A percentile compares a stretch with the other conserved stretches of the same genome.
Evolutionary conservation across 192 early-diverging fungal species (phyloP).

Genomic region (Geranomyces michiganensis): DNA sequence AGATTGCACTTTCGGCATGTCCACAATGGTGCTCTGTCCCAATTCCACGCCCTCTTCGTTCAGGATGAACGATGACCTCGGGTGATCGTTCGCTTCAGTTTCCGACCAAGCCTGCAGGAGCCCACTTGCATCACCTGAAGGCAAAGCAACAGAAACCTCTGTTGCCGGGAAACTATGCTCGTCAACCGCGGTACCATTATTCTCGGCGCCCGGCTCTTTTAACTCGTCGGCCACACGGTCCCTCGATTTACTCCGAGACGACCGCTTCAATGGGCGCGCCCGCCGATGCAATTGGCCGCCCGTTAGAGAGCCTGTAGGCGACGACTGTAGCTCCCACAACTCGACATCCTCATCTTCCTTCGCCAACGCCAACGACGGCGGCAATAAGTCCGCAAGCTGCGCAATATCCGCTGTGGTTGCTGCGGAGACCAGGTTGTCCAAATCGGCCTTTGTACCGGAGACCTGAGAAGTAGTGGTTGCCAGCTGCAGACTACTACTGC

Average conservation of each 20-base stretch:
- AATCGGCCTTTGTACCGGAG: too few relatives aligned
- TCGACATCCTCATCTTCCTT: background rate
- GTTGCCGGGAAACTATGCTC: background rate
- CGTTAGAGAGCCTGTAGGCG: background rate
- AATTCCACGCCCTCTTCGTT: constrained; percentile 10
- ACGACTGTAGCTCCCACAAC: background rate
- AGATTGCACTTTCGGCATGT: constrained; percentile 8
- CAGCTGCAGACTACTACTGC: too few relatives aligned
- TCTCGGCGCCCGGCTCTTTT: background rate
- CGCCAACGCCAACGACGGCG: too few relatives aligned
- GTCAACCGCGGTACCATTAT: background rate
- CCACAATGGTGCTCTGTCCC: constrained; percentile 7
- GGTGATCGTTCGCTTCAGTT: background rate
- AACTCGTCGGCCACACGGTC: background rate
- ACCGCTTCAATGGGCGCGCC: constrained; percentile 4
- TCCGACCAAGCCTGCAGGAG: too few relatives aligned
- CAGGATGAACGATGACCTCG: background rate
- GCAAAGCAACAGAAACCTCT: background rate
- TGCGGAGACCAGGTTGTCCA: too few relatives aligned
- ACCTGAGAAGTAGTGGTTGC: too few relatives aligned
- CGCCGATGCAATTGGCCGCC: background rate
- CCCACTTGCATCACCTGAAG: background rate
- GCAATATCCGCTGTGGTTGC: too few relatives aligned
- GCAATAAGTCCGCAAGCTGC: too few relatives aligned
- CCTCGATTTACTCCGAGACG: background rate